phyloP scores from a whole-genome alignment of 116 monocot genomes.

The Zostera marina region DNA sequence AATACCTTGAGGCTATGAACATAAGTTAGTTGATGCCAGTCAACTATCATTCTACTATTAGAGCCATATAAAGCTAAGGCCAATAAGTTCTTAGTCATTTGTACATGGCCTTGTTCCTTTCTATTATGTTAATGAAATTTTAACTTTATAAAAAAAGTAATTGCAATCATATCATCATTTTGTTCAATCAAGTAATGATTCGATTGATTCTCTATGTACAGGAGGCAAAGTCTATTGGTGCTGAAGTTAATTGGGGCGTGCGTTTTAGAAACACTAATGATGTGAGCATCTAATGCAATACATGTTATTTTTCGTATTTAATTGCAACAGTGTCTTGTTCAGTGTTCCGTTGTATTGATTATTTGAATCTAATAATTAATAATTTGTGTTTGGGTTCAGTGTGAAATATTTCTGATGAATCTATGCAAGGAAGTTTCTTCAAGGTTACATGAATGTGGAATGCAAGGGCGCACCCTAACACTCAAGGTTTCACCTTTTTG shows the following conservation, averaged over 20 bases:
- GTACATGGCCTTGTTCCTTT: no score
- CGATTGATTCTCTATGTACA: conserved; percentile 8
- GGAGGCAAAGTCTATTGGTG: conserved; percentile 94
- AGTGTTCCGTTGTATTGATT: not conserved
- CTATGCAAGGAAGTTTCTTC: conserved; percentile 81
- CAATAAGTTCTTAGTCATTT: no score
- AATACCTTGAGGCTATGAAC: no score
- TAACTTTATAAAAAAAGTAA: no score
- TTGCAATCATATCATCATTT: not conserved
- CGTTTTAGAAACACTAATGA: conserved; percentile 53
- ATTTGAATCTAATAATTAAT: not conserved
- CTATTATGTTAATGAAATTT: no score
- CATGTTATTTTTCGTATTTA: not conserved
- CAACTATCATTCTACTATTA: no score
- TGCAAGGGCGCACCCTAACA: conserved; percentile 65
- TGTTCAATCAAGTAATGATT: not conserved
- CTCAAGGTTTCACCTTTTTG: conserved; percentile 39
- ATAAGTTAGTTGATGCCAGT: no score
- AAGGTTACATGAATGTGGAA: conserved; percentile 61
- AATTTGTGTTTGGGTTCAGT: conserved; percentile 17
- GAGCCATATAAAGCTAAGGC: no score
- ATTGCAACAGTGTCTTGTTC: not conserved
- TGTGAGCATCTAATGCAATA: conserved; percentile 25
- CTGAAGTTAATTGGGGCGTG: conserved; percentile 98
- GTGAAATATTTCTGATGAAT: conserved; percentile 48